A percentile compares a stretch with the other conserved stretches of the same genome.
Conservation (phyloP, 768 basidiomycete genomes). For the Guyanaporus albipodus region DNA sequence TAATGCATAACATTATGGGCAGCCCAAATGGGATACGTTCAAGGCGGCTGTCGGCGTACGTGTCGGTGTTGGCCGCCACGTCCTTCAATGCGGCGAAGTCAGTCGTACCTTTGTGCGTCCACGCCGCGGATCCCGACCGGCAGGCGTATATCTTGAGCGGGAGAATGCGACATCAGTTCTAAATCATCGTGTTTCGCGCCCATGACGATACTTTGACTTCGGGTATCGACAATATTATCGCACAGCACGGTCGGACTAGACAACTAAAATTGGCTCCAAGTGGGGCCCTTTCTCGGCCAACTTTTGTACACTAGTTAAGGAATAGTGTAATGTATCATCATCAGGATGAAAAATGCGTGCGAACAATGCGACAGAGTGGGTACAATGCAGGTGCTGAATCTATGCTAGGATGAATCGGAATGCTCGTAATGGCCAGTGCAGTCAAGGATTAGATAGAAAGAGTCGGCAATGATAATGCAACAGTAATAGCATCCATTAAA, state of each 20-base stretch:
- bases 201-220: constrained; percentile 1
- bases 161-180: constrained; percentile 9
- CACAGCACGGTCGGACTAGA: neutral
- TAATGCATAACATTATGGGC: too few relatives aligned
- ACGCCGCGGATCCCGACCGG: constrained; percentile 17
- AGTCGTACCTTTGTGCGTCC: constrained; percentile 14
- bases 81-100: constrained; percentile 3
- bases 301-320: constrained; percentile 30
- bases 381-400: constrained; percentile 35
- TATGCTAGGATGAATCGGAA: constrained; percentile 36
- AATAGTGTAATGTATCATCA: constrained; percentile 33
- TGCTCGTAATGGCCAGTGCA: constrained; percentile 28
- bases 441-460: constrained; percentile 29
- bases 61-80: constrained; percentile 1
- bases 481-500: constrained; percentile 27
- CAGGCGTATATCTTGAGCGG: constrained; percentile 5
- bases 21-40: too few relatives aligned
- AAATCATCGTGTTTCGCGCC: neutral
- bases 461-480: constrained; percentile 25
- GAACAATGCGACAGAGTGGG: constrained; percentile 31
- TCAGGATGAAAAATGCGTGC: constrained; percentile 27
- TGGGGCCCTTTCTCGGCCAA: too few relatives aligned
- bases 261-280: constrained; percentile 9
- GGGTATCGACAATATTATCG: constrained; percentile 7
- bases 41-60: too few relatives aligned